phyloP scores from a whole-genome alignment of 495 filamentous ascomycete genomes.

The Xylaria cubensis region DNA sequence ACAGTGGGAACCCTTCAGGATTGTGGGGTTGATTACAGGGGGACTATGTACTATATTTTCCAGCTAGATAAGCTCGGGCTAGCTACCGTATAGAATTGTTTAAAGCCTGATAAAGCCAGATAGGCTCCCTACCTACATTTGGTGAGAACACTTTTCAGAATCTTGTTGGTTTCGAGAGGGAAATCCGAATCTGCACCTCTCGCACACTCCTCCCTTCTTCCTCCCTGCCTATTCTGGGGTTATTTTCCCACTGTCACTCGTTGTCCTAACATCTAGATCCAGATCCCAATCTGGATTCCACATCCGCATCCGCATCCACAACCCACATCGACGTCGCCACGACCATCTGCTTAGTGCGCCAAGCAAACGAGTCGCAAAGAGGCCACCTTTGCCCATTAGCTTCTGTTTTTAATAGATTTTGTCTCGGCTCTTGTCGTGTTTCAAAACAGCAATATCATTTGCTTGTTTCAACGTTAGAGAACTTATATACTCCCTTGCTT shows the following conservation, averaged over 20 bases:
- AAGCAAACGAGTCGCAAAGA: slow-evolving; percentile 12
- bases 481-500: background rate
- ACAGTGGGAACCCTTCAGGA: background rate
- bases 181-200: background rate
- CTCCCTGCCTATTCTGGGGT: background rate
- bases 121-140: background rate
- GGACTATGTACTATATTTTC: background rate
- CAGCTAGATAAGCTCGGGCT: background rate
- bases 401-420: background rate
- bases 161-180: slow-evolving; percentile 19
- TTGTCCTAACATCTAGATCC: background rate
- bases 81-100: background rate
- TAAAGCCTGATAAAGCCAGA: background rate
- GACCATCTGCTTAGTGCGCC: background rate
- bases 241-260: slow-evolving; percentile 4
- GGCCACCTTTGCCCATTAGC: slow-evolving; percentile 17
- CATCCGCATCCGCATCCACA: slow-evolving; percentile 5
- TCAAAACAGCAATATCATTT: background rate
- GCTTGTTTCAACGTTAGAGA: background rate
- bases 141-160: slow-evolving; percentile 25
- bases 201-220: background rate
- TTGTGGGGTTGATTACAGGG: slow-evolving; percentile 9
- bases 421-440: background rate
- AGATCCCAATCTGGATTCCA: background rate
- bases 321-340: slow-evolving; percentile 4